Conservation (phyloP, 2,329 filamentous ascomycete genomes). For the Blumeriella jaapii region DNA sequence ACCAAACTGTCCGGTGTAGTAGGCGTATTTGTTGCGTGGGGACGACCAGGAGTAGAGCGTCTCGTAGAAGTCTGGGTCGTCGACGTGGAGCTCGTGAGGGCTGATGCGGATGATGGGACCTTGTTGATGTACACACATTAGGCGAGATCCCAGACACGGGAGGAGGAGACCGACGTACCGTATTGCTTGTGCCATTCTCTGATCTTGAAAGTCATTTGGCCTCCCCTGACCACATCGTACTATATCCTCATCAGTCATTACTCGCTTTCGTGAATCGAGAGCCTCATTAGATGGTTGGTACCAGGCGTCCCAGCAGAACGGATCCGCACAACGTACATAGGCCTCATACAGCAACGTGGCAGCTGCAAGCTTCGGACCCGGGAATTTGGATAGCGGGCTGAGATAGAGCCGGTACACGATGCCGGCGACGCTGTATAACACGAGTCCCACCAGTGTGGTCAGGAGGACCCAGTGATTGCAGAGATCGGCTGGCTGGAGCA, state of each 20-base stretch:
- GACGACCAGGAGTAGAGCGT: constrained; percentile 14
- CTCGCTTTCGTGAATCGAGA: too few species aligned
- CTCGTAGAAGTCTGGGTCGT: constrained; percentile 21
- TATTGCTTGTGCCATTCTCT: constrained; percentile 16
- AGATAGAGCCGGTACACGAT: constrained; percentile 23
- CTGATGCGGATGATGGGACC: constrained; percentile 23
- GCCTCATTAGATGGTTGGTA: too few species aligned
- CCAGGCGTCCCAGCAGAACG: too few species aligned
- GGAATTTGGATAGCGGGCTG: constrained; percentile 25
- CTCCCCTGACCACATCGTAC: constrained; percentile 19
- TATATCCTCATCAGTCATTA: too few species aligned
- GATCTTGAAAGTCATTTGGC: constrained; percentile 13
- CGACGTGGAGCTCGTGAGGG: constrained; percentile 24
- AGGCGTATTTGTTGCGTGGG: constrained; percentile 12
- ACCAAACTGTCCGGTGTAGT: constrained; percentile 9
- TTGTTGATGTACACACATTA: constrained; percentile 5
- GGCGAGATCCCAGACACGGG: neutral
- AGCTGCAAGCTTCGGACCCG: constrained; percentile 26
- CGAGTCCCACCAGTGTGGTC: neutral
- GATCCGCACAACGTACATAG: too few species aligned
- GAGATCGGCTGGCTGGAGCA: too few species aligned
- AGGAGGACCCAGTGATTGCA: too few species aligned
- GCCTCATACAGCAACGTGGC: constrained; percentile 21
- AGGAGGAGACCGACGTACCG: constrained; percentile 6
- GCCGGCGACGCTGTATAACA: constrained; percentile 2